Conservation (phyloP, 805 yeast species). For the Yarrowia divulgata region DNA sequence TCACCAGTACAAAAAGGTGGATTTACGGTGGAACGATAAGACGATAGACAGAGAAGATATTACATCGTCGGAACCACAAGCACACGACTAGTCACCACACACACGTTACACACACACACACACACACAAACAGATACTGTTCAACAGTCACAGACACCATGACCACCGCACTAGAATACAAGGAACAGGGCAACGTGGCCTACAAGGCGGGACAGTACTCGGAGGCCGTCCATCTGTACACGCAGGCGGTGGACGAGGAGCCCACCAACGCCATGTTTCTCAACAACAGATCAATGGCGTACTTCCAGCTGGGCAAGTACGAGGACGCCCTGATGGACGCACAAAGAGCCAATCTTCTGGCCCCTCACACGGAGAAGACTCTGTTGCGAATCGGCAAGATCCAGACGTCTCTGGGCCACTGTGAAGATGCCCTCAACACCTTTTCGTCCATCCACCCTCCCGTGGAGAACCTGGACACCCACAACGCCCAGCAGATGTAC, state of each 20-base stretch:
- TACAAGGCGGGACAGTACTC: slow-evolving; percentile 51
- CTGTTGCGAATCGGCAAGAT: slow-evolving; percentile 51
- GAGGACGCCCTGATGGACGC: slow-evolving; percentile 51
- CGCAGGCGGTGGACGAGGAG: slow-evolving; percentile 51
- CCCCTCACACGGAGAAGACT: slow-evolving; percentile 50
- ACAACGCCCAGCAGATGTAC: slow-evolving; percentile 51
- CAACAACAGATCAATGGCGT: slow-evolving; percentile 54
- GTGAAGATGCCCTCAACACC: slow-evolving; percentile 49
- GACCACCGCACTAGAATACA: slow-evolving; percentile 43
- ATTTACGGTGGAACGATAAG: too few relatives aligned
- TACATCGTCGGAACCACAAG: too few relatives aligned
- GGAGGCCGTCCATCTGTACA: slow-evolving; percentile 48
- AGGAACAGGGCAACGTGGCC: slow-evolving; percentile 52
- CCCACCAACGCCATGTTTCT: slow-evolving; percentile 51
- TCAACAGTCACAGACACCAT: not conserved
- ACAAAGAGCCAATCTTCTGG: slow-evolving; percentile 47
- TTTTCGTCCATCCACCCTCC: slow-evolving; percentile 44
- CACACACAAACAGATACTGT: not conserved
- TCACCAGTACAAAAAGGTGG: not conserved
- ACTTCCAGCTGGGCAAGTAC: slow-evolving; percentile 49
- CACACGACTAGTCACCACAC: not conserved
- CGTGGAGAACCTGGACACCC: slow-evolving; percentile 44
- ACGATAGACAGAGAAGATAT: not conserved
- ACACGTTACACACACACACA: too few relatives aligned
- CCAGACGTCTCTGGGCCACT: slow-evolving; percentile 49